Evolutionary conservation across 2,329 filamentous ascomycete genomes (phyloP).

Genomic region (Diaporthe vaccinii): DNA sequence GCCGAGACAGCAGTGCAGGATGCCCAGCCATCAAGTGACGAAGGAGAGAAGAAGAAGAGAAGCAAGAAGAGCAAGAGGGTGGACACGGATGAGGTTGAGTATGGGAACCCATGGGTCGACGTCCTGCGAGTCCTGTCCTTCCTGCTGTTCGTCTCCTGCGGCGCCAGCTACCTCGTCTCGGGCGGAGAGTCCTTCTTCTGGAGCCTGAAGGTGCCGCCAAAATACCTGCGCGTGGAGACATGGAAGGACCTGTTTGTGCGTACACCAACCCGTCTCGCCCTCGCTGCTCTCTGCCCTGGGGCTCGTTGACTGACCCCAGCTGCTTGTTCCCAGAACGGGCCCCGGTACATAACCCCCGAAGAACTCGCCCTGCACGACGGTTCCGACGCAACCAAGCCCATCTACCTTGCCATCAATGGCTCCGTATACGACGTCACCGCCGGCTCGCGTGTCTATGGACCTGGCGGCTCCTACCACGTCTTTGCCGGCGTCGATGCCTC

Average conservation of each 20-base stretch:
- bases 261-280: constrained; percentile 34
- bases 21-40: not conserved
- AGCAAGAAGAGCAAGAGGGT: constrained; percentile 46
- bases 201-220: constrained; percentile 71
- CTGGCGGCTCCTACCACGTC: constrained; percentile 87
- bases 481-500: constrained; percentile 91
- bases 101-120: constrained; percentile 69
- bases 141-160: constrained; percentile 74
- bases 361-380: constrained; percentile 85
- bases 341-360: constrained; percentile 78
- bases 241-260: constrained; percentile 74
- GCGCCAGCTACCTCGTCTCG: constrained; percentile 82
- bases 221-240: constrained; percentile 70
- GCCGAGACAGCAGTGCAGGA: not conserved
- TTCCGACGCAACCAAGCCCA: constrained; percentile 77
- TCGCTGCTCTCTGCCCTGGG: not conserved
- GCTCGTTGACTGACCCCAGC: constrained; percentile 46
- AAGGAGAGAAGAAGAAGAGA: constrained; percentile 44
- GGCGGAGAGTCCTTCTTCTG: constrained; percentile 78
- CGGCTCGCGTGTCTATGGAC: constrained; percentile 79
- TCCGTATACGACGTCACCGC: constrained; percentile 87
- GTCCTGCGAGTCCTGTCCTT: constrained; percentile 78
- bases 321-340: constrained; percentile 61
- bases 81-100: constrained; percentile 70
- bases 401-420: constrained; percentile 92